Evolutionary conservation across 2,329 filamentous ascomycete genomes (phyloP).

Genomic region (Cordyceps cicadae): DNA sequence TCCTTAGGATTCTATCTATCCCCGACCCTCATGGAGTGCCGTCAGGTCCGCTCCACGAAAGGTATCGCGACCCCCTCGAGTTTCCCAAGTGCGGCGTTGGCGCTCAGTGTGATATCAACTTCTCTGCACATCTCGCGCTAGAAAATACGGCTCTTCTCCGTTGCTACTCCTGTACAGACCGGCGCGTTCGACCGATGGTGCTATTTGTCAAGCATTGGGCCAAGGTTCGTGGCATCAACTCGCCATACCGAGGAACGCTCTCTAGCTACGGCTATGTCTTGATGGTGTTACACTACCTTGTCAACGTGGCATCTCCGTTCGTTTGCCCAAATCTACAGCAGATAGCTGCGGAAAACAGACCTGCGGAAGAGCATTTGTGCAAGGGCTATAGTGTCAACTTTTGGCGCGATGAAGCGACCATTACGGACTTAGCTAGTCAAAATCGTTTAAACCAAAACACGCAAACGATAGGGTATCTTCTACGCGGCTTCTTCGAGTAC

Average conservation of each 20-base stretch:
- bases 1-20: conserved; percentile 37
- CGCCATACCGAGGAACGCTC: conserved; percentile 74
- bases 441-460: conserved; percentile 59
- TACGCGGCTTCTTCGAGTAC: conserved; percentile 84
- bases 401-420: conserved; percentile 66
- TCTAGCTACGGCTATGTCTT: conserved; percentile 87
- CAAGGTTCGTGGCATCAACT: conserved; percentile 77
- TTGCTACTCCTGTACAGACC: conserved; percentile 74
- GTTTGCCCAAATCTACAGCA: conserved; percentile 77
- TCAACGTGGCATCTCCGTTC: conserved; percentile 72
- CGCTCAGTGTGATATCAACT: conserved; percentile 91
- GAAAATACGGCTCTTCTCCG: conserved; percentile 77
- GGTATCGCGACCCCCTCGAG: conserved; percentile 56
- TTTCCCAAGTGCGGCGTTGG: conserved; percentile 70
- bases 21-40: conserved; percentile 42
- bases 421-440: conserved; percentile 48
- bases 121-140: conserved; percentile 72
- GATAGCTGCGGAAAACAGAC: conserved; percentile 28
- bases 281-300: conserved; percentile 85
- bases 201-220: conserved; percentile 90
- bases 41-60: conserved; percentile 44
- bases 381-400: conserved; percentile 67
- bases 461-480: conserved; percentile 60
- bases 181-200: conserved; percentile 68
- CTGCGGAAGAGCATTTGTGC: conserved; percentile 29